Conservation (phyloP, 2,329 filamentous ascomycete species). For the Cladorrhinum sp. region DNA sequence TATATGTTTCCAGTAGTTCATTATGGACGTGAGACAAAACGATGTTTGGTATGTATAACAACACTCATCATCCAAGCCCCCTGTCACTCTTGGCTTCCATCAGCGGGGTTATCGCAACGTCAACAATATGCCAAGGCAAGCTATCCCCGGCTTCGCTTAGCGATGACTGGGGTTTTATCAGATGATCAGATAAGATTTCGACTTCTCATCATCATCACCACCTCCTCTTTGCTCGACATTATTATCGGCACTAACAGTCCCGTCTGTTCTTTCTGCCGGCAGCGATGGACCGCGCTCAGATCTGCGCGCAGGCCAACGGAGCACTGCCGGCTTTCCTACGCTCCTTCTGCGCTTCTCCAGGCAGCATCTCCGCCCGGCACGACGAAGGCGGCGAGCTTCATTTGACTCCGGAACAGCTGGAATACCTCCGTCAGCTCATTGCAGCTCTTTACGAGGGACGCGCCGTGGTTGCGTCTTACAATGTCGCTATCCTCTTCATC, state of each 20-base stretch:
- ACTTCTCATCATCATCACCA: not conserved
- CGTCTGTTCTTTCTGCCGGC: not conserved
- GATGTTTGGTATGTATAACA: no score
- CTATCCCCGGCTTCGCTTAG: not conserved
- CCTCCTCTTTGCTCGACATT: not conserved
- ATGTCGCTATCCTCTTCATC: constrained; percentile 32
- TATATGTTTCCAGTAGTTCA: no score
- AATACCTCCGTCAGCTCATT: constrained; percentile 35
- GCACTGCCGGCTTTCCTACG: constrained; percentile 17
- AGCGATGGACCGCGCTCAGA: constrained; percentile 12
- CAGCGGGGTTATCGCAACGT: not conserved
- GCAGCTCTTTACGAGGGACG: constrained; percentile 34
- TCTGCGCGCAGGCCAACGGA: constrained; percentile 9
- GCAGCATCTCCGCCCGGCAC: not conserved
- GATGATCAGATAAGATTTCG: constrained; percentile 23
- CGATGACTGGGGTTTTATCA: constrained; percentile 11
- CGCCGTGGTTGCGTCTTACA: constrained; percentile 34
- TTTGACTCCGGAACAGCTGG: constrained; percentile 37
- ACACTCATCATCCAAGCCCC: not conserved
- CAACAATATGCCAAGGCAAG: not conserved
- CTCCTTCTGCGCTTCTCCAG: constrained; percentile 8
- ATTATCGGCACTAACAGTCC: no score
- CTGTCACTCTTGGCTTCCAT: not conserved
- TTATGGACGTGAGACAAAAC: no score
- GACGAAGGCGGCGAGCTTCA: constrained; percentile 15